Base-by-base conservation (phyloP, 331 rosid genomes). In the Spiraea crenata region DNA sequence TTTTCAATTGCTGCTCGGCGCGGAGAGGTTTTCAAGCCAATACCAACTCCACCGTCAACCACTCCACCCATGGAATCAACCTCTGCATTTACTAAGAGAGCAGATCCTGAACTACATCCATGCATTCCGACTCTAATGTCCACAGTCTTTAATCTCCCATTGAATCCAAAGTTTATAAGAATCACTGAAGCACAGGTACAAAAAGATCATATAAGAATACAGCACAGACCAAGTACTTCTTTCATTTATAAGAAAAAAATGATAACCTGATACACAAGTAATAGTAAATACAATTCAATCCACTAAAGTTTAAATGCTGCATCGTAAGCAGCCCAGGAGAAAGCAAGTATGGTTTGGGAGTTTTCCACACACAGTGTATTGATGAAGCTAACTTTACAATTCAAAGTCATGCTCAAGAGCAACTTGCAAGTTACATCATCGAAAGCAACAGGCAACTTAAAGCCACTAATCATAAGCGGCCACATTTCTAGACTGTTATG, bases 61-160 rank as follows among this genome's bases (percentile, higher is more conserved):
- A 95, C 96, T 78, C 99, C 98, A 82, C 96, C 99, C 98, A 95
- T 95, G 89, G 96, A 91, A 95, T 92, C 99, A 81, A 90, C 96
- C 95, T 95, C 96, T 85, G 98, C 98, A 95, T 95, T 95, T 92
- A 95, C 96, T 76, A 85, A 79, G 90, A 88, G 77, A 80, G 85
- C 89, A 87, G 92, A 83, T 57, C 86, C 95, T 66, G 88, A 78
- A 81, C 85, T 80, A 79, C 83, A 92, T 92, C 93, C 96, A 86
- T 92, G 92, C 99, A 92, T 92, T 85, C 90, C 93, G 82, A 81
- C 78, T 77, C 79, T 78, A 85, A 77, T 65, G 70, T 63, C 82
- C 64, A 67, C 74, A 66, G 69, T 76, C 69, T 73, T 69, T 73
- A 69, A 74, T 76, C 78, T 77, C 78, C 93, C 96, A 90, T 91